A percentile compares a stretch with the other conserved stretches of the same genome.
These are phyloP conservation scores for Climacium dendroides DNA, from an alignment of 225 moss, liverwort and hornwort genomes.

Conservation along the genomic window DNA sequence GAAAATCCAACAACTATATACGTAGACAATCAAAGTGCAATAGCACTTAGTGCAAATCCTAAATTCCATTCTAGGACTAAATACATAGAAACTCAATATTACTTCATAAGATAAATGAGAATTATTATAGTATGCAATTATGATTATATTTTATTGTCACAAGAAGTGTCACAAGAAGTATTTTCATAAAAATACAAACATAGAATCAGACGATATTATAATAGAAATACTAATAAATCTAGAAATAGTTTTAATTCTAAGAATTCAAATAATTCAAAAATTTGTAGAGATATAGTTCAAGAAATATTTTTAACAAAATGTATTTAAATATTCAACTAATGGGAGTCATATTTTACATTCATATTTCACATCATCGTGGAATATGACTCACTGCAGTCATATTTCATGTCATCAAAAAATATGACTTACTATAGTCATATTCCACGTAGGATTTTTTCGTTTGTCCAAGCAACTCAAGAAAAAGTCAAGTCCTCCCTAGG, in stretches of 20 bases:
- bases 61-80: background rate
- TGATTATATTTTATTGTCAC: too few species aligned
- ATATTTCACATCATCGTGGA: too few species aligned
- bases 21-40: background rate
- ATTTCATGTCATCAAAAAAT: too few species aligned
- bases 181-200: too few species aligned
- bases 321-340: background rate
- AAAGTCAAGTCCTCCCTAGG: too few species aligned
- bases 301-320: background rate
- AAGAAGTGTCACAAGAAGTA: background rate
- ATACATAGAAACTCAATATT: background rate
- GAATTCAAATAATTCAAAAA: too few species aligned
- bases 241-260: background rate
- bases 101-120: background rate
- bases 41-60: background rate
- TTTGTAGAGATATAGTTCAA: background rate
- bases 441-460: too few species aligned
- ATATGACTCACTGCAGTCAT: too few species aligned
- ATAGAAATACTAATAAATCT: background rate
- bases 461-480: too few species aligned
- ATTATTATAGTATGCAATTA: too few species aligned
- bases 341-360: too few species aligned
- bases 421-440: too few species aligned
- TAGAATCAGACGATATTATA: background rate
- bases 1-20: background rate